Base-by-base conservation (phyloP, 805 yeast genomes). In the Candida sphagnicola region DNA sequence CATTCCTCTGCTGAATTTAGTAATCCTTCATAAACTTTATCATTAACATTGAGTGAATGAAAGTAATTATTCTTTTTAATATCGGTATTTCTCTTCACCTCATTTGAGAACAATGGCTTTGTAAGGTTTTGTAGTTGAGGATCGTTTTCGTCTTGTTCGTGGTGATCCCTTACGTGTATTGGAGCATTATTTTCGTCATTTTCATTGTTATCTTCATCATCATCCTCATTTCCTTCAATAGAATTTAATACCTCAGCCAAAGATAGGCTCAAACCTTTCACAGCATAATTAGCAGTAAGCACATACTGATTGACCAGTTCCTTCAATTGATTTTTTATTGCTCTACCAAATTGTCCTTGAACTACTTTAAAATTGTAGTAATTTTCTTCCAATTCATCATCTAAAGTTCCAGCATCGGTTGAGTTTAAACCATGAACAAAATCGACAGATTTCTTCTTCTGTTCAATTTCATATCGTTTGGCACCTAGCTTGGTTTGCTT, bases 331-430 rank as follows among this genome's bases (percentile, higher is more conserved):
- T 55, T 62, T 31, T 65, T 63, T 16, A 79, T 70, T 0, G 78
- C 62, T 33, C 77, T 63, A 6, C 64, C 58, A 34, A 70, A 63
- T 49, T 79, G 84, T 21, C 65, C 72, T 42, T 74, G 74, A 5
- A 75, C 74, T 16, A 78, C 73, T 39, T 68, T 75, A n/a, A 75
- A 61, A 26, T 76, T 69, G 43, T 71, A 66, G 31, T 66, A 65
- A 39, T 71, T 57, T 44, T 74, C 78, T 50, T 78, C 84, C 24
- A 78, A 51, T 37, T 66, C 63, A 48, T 79, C 85, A 40, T 61
- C 63, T 1, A 73, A 55, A 14, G 75, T 51, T 12, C 68, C 55
- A 0, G 77, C 65, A 5, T 54, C 56, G 13, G 72, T 67, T 19
- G 72, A 67, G 35, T 68, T 57, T 2, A 57, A 71, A 3, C 81